phyloP scores from a whole-genome alignment of 179 eudicot genomes.

The Amaranthus tricolor region DNA sequence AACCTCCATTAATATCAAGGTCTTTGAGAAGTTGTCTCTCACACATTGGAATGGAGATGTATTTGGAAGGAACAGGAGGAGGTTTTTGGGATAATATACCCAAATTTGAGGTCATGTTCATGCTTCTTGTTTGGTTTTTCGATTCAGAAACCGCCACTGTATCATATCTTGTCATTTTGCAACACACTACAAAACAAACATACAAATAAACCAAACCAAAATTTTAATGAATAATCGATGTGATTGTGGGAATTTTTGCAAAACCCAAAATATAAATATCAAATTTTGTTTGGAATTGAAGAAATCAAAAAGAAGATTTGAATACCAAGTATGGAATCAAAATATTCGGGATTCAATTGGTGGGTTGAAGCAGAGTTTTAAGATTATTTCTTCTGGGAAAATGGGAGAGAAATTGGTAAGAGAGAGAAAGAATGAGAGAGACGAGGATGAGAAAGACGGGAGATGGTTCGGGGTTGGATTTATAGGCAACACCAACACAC shows the following conservation, averaged over 20 bases:
- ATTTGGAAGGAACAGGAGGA: constrained; percentile 44
- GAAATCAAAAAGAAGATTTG: neutral
- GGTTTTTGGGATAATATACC: constrained; percentile 46
- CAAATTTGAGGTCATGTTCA: neutral
- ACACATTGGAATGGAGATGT: constrained; percentile 28
- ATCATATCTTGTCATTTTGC: constrained; percentile 47
- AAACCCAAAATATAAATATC: neutral
- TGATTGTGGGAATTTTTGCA: neutral
- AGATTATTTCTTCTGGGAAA: neutral
- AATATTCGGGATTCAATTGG: neutral
- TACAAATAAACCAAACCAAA: neutral
- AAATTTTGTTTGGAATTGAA: neutral
- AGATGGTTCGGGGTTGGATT: constrained; percentile 30
- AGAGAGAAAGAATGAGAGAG: constrained; percentile 16
- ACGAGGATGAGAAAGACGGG: constrained; percentile 32
- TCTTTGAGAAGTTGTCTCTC: constrained; percentile 52
- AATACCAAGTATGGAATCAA: constrained; percentile 6
- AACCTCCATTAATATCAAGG: constrained; percentile 53
- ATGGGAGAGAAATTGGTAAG: neutral
- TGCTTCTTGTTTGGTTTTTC: neutral
- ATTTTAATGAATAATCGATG: no score
- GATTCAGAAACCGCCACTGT: constrained; percentile 32
- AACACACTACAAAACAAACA: no score
- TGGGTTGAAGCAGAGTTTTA: neutral
- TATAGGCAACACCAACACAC: constrained; percentile 38